Evolutionary conservation across 2,329 filamentous ascomycete genomes (phyloP).

Genomic region (Paecilomyces variotii): DNA sequence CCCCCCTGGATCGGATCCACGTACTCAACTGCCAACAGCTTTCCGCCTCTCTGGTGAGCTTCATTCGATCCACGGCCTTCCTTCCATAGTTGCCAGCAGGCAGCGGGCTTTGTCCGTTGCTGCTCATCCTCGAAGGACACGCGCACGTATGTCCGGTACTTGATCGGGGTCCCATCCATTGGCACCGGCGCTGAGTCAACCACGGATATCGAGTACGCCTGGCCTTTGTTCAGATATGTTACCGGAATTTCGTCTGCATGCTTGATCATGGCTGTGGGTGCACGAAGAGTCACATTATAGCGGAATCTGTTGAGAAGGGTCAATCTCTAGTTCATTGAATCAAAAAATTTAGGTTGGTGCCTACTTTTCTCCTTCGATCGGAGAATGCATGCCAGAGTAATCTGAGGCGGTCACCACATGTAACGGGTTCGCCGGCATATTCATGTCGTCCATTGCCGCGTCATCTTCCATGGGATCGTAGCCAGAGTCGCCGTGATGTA

Average conservation of each 20-base stretch:
- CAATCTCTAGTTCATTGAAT: conserved; percentile 1
- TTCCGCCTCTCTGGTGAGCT: conserved; percentile 85
- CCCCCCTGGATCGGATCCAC: conserved; percentile 58
- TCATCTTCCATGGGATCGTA: conserved; percentile 75
- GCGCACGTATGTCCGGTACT: conserved; percentile 85
- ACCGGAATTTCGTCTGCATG: conserved; percentile 84
- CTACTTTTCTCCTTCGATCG: conserved; percentile 46
- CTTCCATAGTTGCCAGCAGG: conserved; percentile 91
- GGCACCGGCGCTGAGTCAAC: conserved; percentile 64
- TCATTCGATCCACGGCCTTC: conserved; percentile 93
- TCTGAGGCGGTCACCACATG: conserved; percentile 31
- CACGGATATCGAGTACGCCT: conserved; percentile 82
- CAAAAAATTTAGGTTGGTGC: conserved; percentile 20
- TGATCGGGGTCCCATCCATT: conserved; percentile 52
- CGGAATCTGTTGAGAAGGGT: conserved; percentile 54
- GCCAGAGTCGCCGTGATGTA: conserved; percentile 67
- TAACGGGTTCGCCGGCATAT: conserved; percentile 46
- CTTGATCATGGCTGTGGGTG: conserved; percentile 89
- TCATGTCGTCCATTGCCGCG: conserved; percentile 53
- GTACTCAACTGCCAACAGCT: conserved; percentile 89
- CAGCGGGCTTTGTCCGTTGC: conserved; percentile 71
- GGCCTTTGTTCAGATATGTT: conserved; percentile 97
- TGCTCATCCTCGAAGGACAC: conserved; percentile 96
- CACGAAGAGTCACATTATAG: conserved; percentile 82
- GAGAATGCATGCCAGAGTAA: conserved; percentile 15